phyloP scores from a whole-genome alignment of 2,329 filamentous ascomycete species.

The Aspergillus intermedius region DNA sequence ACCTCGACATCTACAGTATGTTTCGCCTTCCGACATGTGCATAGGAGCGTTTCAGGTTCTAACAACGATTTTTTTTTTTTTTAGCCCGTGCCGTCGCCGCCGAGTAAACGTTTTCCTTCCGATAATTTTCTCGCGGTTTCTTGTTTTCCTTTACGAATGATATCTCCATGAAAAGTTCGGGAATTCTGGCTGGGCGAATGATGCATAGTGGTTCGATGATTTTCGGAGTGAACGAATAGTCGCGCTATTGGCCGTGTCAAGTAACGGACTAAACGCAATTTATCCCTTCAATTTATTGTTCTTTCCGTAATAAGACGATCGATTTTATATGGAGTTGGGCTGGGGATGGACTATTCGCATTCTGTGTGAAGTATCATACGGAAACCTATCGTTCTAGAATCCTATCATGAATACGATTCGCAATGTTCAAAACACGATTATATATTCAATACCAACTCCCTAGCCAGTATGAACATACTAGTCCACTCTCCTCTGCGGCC shows the following conservation, averaged over 20 bases:
- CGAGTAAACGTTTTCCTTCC: conserved; percentile 35
- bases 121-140: conserved; percentile 29
- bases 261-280: conserved; percentile 23
- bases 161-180: conserved; percentile 29
- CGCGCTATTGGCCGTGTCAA: conserved; percentile 25
- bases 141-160: conserved; percentile 33
- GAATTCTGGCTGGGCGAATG: conserved; percentile 32
- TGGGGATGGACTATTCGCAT: neutral
- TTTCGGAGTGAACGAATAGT: conserved; percentile 23
- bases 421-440: too few relatives aligned
- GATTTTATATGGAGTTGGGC: too few relatives aligned
- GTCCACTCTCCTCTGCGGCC: conserved; percentile 46
- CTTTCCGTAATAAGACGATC: too few relatives aligned
- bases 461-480: neutral
- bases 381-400: too few relatives aligned
- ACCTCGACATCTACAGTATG: conserved; percentile 96
- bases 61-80: neutral
- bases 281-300: conserved; percentile 1
- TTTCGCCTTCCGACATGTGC: conserved; percentile 18
- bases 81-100: conserved; percentile 40
- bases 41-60: neutral
- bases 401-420: too few relatives aligned
- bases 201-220: conserved; percentile 28
- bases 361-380: neutral
- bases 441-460: too few relatives aligned